A percentile compares a stretch with the other conserved stretches of the same genome.
phyloP scores from a whole-genome alignment of 441 rosid genomes.

The Euphorbia corollata region DNA sequence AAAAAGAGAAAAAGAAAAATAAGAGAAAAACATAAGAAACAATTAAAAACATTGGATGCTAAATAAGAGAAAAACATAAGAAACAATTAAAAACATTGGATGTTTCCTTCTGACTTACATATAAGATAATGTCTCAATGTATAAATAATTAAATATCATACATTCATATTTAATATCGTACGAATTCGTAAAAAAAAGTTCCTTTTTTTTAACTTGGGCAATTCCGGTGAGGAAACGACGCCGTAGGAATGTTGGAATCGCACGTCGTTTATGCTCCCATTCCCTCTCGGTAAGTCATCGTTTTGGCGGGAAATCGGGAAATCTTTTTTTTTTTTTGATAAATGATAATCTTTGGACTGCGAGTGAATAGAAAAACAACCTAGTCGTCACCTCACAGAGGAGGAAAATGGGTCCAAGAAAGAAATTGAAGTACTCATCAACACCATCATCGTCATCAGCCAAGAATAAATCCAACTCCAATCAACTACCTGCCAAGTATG shows the following conservation, averaged over 20 bases:
- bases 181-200: no score
- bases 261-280: neutral
- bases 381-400: neutral
- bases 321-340: no score
- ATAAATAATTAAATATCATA: no score
- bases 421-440: slow-evolving; percentile 45
- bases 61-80: no score
- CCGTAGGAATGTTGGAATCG: neutral
- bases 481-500: slow-evolving; percentile 43
- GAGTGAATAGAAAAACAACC: neutral
- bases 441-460: slow-evolving; percentile 18
- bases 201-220: no score
- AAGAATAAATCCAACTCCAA: slow-evolving; percentile 16
- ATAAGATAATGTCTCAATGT: no score
- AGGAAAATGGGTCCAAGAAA: slow-evolving; percentile 65
- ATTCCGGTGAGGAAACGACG: neutral
- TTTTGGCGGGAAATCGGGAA: slow-evolving; percentile 11
- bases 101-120: no score
- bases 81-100: no score
- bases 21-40: no score
- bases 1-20: no score
- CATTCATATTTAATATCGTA: no score
- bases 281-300: neutral
- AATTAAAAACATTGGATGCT: no score
- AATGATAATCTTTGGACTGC: neutral